Evolutionary conservation across 192 early-diverging fungal species (phyloP).

Genomic region (Phycomyces blakesleeanus): DNA sequence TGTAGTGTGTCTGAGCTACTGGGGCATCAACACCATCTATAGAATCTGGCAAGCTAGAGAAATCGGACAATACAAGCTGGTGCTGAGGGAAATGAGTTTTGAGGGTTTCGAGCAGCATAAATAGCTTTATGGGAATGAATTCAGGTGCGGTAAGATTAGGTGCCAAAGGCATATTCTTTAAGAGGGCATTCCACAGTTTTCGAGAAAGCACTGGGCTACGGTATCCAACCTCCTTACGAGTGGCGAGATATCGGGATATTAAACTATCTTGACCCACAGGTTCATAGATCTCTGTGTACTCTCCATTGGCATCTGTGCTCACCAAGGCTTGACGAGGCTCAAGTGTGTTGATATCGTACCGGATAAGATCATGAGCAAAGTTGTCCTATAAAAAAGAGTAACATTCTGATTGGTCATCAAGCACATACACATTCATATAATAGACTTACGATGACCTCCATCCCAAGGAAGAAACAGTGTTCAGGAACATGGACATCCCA

Average conservation of each 20-base stretch:
- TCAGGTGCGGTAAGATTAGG: slow-evolving; percentile 82
- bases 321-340: slow-evolving; percentile 82
- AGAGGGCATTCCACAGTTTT: slow-evolving; percentile 30
- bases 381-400: slow-evolving; percentile 68
- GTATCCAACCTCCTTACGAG: slow-evolving; percentile 58
- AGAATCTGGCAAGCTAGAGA: slow-evolving; percentile 79
- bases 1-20: slow-evolving; percentile 92
- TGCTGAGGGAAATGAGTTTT: slow-evolving; percentile 82
- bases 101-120: slow-evolving; percentile 72
- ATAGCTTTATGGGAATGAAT: slow-evolving; percentile 86
- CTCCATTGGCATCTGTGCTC: slow-evolving; percentile 73
- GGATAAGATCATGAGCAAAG: slow-evolving; percentile 92
- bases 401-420: background rate
- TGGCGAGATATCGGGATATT: slow-evolving; percentile 64
- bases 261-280: slow-evolving; percentile 69
- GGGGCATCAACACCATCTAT: slow-evolving; percentile 81
- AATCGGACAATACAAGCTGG: slow-evolving; percentile 86
- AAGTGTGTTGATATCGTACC: slow-evolving; percentile 72
- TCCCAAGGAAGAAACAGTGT: slow-evolving; percentile 88
- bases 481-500: slow-evolving; percentile 70
- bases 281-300: slow-evolving; percentile 85
- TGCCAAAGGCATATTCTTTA: slow-evolving; percentile 68
- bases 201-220: slow-evolving; percentile 59
- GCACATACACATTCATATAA: background rate
- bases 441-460: slow-evolving; percentile 86